These are phyloP conservation scores for Phlyctochytrium bullatum DNA, from an alignment of 192 early-diverging fungal genomes.

Conservation along the genomic window DNA sequence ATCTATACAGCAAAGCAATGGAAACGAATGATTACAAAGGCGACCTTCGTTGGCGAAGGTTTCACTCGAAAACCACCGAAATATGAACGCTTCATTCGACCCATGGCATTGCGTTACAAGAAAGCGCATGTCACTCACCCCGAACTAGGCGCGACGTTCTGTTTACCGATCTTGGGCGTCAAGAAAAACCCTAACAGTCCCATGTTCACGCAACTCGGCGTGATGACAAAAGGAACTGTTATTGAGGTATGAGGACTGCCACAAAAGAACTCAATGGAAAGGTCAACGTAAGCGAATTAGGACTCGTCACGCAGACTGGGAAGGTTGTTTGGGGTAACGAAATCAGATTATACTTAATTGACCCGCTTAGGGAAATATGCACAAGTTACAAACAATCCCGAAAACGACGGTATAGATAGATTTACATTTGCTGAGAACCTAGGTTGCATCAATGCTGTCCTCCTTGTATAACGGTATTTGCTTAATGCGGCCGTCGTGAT, in stretches of 20 bases:
- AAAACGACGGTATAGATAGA: constrained; percentile 83
- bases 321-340: constrained; percentile 99
- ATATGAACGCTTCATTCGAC: constrained; percentile 97
- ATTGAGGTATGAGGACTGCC: constrained; percentile 84
- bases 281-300: constrained; percentile 89
- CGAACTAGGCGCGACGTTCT: constrained; percentile 96
- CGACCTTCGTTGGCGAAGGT: constrained; percentile 97
- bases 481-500: too few species aligned
- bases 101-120: constrained; percentile 96
- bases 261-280: constrained; percentile 18
- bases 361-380: constrained; percentile 46
- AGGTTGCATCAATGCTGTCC: constrained; percentile 79
- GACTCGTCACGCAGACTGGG: constrained; percentile 92
- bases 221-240: constrained; percentile 97
- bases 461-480: constrained; percentile 69
- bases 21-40: constrained; percentile 99
- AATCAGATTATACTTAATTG: constrained; percentile 50
- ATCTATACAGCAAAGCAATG: constrained; percentile 75
- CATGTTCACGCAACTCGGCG: constrained; percentile 94
- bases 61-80: constrained; percentile 99
- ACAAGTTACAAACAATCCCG: constrained; percentile 95
- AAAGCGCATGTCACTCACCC: constrained; percentile 99
- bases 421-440: too few species aligned
- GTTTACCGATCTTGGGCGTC: constrained; percentile 92
- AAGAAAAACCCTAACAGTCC: constrained; percentile 98